These are phyloP conservation scores for Leccinum pellstonianum DNA, from an alignment of 768 basidiomycete genomes.

Conservation along the genomic window DNA sequence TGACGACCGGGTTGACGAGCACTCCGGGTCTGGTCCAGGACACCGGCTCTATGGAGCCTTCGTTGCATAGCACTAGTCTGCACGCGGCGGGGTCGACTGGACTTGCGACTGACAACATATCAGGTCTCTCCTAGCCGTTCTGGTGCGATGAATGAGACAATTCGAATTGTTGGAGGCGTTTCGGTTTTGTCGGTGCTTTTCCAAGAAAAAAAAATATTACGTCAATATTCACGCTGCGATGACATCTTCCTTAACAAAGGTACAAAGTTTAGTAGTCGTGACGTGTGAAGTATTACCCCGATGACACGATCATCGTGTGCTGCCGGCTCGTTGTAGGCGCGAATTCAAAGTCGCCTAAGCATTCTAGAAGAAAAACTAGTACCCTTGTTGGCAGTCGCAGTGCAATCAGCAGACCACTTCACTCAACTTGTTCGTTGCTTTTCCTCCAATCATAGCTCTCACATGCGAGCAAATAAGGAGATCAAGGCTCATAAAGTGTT, in stretches of 20 bases:
- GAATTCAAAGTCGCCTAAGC: no score
- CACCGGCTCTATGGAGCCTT: background rate
- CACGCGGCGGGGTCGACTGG: background rate
- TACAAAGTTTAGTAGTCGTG: background rate
- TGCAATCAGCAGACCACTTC: no score
- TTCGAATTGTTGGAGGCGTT: background rate
- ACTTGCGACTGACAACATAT: constrained; percentile 21
- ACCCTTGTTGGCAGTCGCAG: no score
- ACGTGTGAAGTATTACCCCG: background rate
- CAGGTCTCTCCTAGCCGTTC: background rate
- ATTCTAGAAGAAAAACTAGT: no score
- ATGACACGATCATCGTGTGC: no score
- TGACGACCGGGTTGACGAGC: constrained; percentile 56
- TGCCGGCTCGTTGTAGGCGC: no score
- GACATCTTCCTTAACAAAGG: background rate
- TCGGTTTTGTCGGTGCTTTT: background rate
- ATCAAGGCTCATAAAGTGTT: no score
- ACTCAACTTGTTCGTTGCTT: no score
- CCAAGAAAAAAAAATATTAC: background rate
- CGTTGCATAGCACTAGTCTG: background rate
- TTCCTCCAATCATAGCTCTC: no score
- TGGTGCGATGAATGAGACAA: background rate
- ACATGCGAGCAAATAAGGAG: no score
- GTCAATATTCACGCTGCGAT: background rate
- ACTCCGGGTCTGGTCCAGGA: constrained; percentile 3